These are phyloP conservation scores for Naematelia encephala DNA, from an alignment of 768 basidiomycete genomes.

Conservation along the genomic window DNA sequence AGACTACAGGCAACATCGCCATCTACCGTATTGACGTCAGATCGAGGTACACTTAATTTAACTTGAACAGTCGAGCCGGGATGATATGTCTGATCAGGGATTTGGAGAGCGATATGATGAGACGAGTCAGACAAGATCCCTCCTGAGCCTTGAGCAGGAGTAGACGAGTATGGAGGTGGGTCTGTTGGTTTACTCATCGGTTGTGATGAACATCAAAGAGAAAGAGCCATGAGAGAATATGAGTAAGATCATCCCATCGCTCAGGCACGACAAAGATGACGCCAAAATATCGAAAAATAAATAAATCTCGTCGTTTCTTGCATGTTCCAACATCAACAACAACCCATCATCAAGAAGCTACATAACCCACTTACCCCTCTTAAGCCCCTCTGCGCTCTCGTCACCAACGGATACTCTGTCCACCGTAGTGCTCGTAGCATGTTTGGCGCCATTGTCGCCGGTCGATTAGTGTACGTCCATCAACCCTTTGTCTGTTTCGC, in stretches of 20 bases:
- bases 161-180: no score
- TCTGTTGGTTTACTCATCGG: no score
- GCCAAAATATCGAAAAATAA: background rate
- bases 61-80: background rate
- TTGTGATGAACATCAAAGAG: no score
- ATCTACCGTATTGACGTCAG: background rate
- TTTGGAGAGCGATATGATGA: background rate
- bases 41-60: background rate
- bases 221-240: no score
- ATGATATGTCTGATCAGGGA: background rate
- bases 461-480: conserved; percentile 44
- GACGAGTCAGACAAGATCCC: background rate
- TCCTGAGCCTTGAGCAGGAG: no score
- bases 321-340: no score
- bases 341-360: no score
- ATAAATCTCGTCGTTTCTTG: background rate
- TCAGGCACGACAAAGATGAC: background rate
- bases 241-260: no score
- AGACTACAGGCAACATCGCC: conserved; percentile 3
- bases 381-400: no score
- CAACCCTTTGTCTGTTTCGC: background rate
- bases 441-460: conserved; percentile 50
- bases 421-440: conserved; percentile 16
- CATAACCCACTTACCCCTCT: no score
- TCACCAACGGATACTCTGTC: no score